These are phyloP conservation scores for Ustilago trichophora DNA, from an alignment of 1,284 basidiomycete species.

Conservation along the genomic window DNA sequence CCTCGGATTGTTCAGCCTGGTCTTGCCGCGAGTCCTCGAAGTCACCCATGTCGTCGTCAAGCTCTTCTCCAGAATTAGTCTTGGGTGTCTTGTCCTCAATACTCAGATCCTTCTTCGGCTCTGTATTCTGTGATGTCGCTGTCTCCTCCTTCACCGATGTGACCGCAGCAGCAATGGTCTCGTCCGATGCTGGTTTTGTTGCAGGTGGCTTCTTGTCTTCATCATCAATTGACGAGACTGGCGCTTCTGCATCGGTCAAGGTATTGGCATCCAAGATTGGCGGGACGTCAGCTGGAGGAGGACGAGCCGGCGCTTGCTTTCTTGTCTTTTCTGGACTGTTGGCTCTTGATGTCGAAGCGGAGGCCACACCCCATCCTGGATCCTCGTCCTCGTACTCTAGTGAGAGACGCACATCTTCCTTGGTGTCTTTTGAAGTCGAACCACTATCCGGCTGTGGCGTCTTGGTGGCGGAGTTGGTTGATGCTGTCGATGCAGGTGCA, in stretches of 20 bases:
- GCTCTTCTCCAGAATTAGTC: neutral
- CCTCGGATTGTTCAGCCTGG: conserved; percentile 1
- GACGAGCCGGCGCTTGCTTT: conserved; percentile 9
- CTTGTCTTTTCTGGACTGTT: conserved; percentile 33
- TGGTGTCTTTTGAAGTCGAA: neutral
- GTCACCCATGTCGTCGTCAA: conserved; percentile 4
- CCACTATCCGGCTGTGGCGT: no score
- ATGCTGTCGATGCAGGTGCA: conserved; percentile 7
- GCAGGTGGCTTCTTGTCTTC: no score
- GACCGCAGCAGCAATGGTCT: neutral
- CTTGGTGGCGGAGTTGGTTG: neutral
- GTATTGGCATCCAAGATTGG: neutral
- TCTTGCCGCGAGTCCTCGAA: conserved; percentile 16
- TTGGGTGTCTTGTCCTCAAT: neutral
- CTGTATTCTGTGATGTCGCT: neutral
- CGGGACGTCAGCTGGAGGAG: neutral
- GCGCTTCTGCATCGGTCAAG: neutral
- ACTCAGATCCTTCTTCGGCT: neutral
- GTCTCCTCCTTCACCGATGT: neutral
- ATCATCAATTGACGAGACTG: no score
- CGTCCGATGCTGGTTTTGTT: neutral
- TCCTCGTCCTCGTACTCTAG: conserved; percentile 34
- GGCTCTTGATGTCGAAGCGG: conserved; percentile 18
- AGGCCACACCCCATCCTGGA: conserved; percentile 35
- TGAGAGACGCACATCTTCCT: conserved; percentile 11